Evolutionary conservation across 2,329 filamentous ascomycete species (phyloP).

Genomic region (Thermomyces lanuginosus): DNA sequence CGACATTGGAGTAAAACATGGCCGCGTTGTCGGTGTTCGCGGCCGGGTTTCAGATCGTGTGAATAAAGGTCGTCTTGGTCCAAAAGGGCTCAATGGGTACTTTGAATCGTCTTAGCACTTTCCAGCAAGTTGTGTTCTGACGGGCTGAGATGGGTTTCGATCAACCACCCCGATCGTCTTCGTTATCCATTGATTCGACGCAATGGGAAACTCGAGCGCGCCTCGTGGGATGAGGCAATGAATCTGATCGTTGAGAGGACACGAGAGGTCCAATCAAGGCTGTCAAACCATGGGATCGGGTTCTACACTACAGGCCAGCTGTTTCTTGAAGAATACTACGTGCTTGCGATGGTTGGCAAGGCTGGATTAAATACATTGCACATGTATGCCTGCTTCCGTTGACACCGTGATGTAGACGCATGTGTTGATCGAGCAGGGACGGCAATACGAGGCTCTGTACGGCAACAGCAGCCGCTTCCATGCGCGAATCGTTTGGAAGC

Average conservation of each 20-base stretch:
- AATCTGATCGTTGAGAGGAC: constrained; percentile 17
- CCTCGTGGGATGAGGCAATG: constrained; percentile 26
- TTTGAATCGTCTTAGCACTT: constrained; percentile 1
- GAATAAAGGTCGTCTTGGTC: constrained; percentile 21
- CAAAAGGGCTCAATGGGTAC: constrained; percentile 20
- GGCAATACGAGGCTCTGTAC: constrained; percentile 27
- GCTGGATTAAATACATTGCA: constrained; percentile 23
- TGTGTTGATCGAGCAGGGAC: constrained; percentile 13
- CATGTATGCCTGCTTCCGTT: constrained; percentile 12
- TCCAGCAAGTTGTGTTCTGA: background rate
- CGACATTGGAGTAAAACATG: constrained; percentile 21
- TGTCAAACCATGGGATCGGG: constrained; percentile 23
- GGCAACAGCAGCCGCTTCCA: constrained; percentile 23
- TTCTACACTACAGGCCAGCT: constrained; percentile 26
- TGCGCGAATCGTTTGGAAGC: constrained; percentile 24
- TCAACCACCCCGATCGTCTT: constrained; percentile 16
- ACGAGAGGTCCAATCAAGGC: constrained; percentile 14
- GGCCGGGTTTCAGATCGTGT: constrained; percentile 18
- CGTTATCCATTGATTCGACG: constrained; percentile 18
- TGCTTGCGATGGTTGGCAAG: constrained; percentile 23
- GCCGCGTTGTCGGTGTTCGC: constrained; percentile 22
- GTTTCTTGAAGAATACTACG: constrained; percentile 26
- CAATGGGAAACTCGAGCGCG: constrained; percentile 19
- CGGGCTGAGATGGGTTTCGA: constrained; percentile 14
- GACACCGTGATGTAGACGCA: background rate